Base-by-base conservation (phyloP, 345 rosid species). In the Boechera retrofracta region DNA sequence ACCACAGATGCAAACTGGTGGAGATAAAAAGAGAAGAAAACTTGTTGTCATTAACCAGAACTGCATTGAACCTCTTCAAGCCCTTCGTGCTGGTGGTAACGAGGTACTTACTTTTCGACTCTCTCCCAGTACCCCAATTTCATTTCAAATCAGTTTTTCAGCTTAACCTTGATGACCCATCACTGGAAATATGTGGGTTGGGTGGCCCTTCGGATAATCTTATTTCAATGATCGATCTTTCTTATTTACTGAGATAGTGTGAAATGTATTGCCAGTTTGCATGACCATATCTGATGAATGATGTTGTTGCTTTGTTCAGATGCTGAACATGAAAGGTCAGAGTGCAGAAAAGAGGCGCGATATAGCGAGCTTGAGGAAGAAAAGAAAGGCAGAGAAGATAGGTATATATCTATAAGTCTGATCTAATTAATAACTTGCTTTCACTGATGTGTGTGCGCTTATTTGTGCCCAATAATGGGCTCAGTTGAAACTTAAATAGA, bases 51-150 rank as follows among this genome's bases (percentile, higher is more conserved):
- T 92, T 67, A 90, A 93, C 79, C 98, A 89, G 82, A 89, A 88
- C 80, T 86, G 90, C 67, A 69, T 92, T 38, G 99, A 95, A 83
- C 99, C 99, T n/a, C 96, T 95, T 51, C 85, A 89, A 87, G 97
- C 98, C 33, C 96, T 92, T 62, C 90, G 92, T 56, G 84, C 62
- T 74, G 86, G 82, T 74, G 86, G 89, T 58, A 86, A 77, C 38
- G 94, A 92, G 96, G 98, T 89, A 85, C 61, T 45, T 59, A 28
- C 41, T 62, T 35, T 31, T 12, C 4, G 13, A 31, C 66, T 59
- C 38, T 54, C 61, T 16, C 48, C 16, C 15, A 42, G 9, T 10
- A 4, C 59, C 47, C 16, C 42, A 36, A 28, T 45, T 10, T 7
- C 16, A 29, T 3, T 28, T 62, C 35, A 53, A 26, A 18, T 38